Conservation (phyloP, 2,329 filamentous ascomycete genomes). For the Xylaria sp. region DNA sequence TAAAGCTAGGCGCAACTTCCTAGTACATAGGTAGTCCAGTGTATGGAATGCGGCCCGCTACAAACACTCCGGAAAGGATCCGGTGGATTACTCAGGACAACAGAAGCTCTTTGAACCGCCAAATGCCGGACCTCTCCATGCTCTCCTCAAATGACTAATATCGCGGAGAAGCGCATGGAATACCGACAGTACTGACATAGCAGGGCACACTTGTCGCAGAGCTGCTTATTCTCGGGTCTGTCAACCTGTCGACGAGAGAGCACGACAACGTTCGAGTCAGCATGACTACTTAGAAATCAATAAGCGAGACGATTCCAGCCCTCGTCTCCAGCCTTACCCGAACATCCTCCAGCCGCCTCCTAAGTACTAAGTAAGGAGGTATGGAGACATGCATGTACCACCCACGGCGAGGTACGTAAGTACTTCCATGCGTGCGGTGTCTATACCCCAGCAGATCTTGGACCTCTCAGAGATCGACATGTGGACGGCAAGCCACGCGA, state of each 20-base stretch:
- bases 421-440: too few relatives aligned
- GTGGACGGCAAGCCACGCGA: conserved; percentile 37
- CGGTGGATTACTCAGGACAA: conserved; percentile 1
- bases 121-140: background rate
- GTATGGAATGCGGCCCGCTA: conserved; percentile 8
- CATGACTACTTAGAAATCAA: conserved; percentile 30
- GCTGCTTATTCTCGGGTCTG: background rate
- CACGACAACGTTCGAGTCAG: conserved; percentile 5
- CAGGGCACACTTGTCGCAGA: too few relatives aligned
- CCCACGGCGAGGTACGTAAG: background rate
- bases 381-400: background rate
- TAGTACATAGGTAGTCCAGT: too few relatives aligned
- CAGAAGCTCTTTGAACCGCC: background rate
- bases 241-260: background rate
- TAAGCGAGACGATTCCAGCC: conserved; percentile 22
- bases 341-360: background rate
- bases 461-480: conserved; percentile 43
- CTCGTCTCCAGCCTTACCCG: conserved; percentile 25
- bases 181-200: background rate
- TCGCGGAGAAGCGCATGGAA: background rate
- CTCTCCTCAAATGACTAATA: background rate
- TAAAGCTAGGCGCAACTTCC: too few relatives aligned
- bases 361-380: too few relatives aligned
- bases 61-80: conserved; percentile 1
- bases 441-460: conserved; percentile 37